Base-by-base conservation (phyloP, 2,329 filamentous ascomycete genomes). In the Sclerotinia glacialis region DNA sequence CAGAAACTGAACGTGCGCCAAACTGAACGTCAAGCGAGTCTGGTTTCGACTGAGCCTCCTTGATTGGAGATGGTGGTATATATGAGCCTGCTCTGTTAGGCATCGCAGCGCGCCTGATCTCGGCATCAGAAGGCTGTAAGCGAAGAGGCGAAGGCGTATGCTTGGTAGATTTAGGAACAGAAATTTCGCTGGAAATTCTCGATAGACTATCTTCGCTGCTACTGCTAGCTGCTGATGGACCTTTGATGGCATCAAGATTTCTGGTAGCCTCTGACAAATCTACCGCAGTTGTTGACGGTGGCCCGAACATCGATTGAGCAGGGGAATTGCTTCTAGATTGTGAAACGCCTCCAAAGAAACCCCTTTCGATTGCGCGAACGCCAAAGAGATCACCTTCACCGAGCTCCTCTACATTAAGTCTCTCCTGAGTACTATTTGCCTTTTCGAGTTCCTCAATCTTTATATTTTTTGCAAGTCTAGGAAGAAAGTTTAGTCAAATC, bases 301-400 rank as follows among this genome's bases (percentile, higher is more conserved):
- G n/a, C 3, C 52, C 53, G 16, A 52, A 65, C 54, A 60, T 60
- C 21, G 63, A 65, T 23, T 60, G 53, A 16, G 53, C 64, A 14
- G 67, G 67, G 21, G 68, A 68, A 26, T 54, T 63, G 28, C 54
- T 52, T 46, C 67, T 59, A 28, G 68, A 69, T 50, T 71, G 69
- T 34, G 69, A 52, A 14, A 71, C 69, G 21, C 69, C 69, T 9
- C 69, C 69, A 31, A 60, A 71, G 40, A 61, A 70, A 8, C 69
- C 69, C 31, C 56, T 50, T 23, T 71, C 67, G 31, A 71, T 66
- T n/a, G 69, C 69, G 66, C 68, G 54, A 28, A 71, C 58, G 42
- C 69, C 69, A 54, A 71, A 71, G 28, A 70, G 66, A 70, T 71
- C 65, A 14, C 60, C 65, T 56, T 64, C 59, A 47, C 58, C 65